A percentile compares a stretch with the other conserved stretches of the same genome.
These are phyloP conservation scores for Eimeria sp. DNA, from an alignment of 169 alveolate species.

Conservation along the genomic window DNA sequence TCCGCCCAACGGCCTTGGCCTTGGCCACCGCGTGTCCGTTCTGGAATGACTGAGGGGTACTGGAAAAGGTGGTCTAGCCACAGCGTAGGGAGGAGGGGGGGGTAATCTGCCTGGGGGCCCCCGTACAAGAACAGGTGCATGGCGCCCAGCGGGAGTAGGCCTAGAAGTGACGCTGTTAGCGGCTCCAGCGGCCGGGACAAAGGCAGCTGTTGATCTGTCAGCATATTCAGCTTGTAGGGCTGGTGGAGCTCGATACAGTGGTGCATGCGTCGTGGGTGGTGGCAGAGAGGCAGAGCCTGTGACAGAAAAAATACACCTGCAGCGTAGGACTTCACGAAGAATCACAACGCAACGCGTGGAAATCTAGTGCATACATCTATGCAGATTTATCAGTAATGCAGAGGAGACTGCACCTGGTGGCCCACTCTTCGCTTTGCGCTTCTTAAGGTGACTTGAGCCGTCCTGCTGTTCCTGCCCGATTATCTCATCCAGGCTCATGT, in stretches of 20 bases:
- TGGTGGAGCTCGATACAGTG: slow-evolving; percentile 41
- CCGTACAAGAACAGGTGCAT: slow-evolving; percentile 2
- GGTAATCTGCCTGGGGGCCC: slow-evolving; percentile 57
- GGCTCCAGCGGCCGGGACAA: slow-evolving; percentile 46
- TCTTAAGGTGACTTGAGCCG: slow-evolving; percentile 48
- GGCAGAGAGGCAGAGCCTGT: slow-evolving; percentile 48
- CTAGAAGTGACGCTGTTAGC: slow-evolving; percentile 20
- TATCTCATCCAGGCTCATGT: slow-evolving; percentile 77
- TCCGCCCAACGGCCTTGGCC: slow-evolving; percentile 63
- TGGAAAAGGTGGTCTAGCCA: slow-evolving; percentile 54
- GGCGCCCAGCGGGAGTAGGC: slow-evolving; percentile 54
- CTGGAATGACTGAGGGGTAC: slow-evolving; percentile 52
- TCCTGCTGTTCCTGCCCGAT: slow-evolving; percentile 76
- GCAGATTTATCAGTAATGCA: not conserved
- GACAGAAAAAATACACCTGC: not conserved
- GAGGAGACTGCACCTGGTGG: slow-evolving; percentile 16
- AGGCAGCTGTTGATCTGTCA: not conserved
- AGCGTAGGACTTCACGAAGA: not conserved
- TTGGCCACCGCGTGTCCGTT: slow-evolving; percentile 48
- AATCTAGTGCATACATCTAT: not conserved
- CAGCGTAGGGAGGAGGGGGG: slow-evolving; percentile 41
- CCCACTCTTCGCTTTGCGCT: slow-evolving; percentile 62
- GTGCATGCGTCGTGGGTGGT: slow-evolving; percentile 30
- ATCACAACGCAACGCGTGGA: not conserved
- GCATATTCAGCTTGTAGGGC: not conserved